Base-by-base conservation (phyloP, 352 stramenopile species). In the Pythium utonaiense region DNA sequence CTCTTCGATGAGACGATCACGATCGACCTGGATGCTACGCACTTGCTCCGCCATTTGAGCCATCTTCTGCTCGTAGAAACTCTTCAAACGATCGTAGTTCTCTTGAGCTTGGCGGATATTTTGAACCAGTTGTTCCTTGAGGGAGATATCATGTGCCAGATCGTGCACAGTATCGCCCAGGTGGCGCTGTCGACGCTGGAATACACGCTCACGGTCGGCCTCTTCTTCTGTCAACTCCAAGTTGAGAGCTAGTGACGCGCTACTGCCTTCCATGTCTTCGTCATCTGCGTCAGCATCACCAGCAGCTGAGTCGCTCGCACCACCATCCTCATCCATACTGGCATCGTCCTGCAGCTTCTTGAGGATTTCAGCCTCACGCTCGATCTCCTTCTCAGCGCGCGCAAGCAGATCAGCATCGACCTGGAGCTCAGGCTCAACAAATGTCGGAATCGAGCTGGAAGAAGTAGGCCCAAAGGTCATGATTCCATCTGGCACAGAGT, bases 31-130 rank as follows among this genome's bases (percentile, higher is more conserved):
- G 5, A 78, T 75, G 44, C 69, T 68, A 12, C 71, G 74, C 41
- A 89, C 79, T 63, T 91, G 77, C 67, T 89, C 86, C 17, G 70
- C 75, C 86, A 95, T 94, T 64, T 92, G 70, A 14, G 71, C 68
- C 77, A 95, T 87, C 59, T 91, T 91, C 27, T 89, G 67, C 51
- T 95, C 86, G 57, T 93, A 94, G 45, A 91, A 89, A 14, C 49
- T 91, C 56, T 87, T 88, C 66, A 95, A 75, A 9, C 80, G 77
- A 33, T 93, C 84, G 55, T 91, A 95, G 44, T 91, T 91, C 64
- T 91, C 83, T 66, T 93, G 80, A 10, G 79, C 73, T 33, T 88
- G 74, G 1, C 80, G 78, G 53, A 95, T 83, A 41, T 88, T 91
- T 28, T 90, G 77, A 9, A 94, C 73, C 16, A 95, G 75, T 21